phyloP scores from a whole-genome alignment of 306 rosid genomes.

The Myrica gale region DNA sequence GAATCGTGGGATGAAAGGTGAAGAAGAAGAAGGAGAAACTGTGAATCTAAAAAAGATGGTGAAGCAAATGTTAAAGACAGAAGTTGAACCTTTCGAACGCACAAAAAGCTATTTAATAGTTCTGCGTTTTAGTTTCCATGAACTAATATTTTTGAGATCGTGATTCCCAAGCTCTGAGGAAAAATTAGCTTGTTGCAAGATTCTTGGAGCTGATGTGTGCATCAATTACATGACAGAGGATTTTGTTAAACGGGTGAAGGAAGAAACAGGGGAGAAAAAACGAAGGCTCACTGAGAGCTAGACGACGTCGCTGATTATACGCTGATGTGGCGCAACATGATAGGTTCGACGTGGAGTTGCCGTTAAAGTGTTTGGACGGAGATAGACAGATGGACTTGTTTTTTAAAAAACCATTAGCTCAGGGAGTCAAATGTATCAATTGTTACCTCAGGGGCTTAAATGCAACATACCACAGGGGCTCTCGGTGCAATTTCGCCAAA shows the following conservation, averaged over 20 bases:
- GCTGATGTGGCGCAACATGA: no score
- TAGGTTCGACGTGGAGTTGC: no score
- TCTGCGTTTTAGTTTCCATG: background rate
- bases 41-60: background rate
- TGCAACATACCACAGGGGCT: no score
- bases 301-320: no score
- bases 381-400: no score
- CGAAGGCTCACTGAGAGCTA: no score
- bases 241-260: constrained; percentile 80
- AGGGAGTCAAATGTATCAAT: no score
- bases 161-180: constrained; percentile 69
- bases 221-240: constrained; percentile 92
- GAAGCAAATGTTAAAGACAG: background rate
- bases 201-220: constrained; percentile 78
- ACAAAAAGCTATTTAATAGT: no score
- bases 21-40: background rate
- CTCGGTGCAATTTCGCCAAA: no score
- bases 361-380: no score
- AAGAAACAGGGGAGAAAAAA: constrained; percentile 78
- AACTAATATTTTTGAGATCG: constrained; percentile 27
- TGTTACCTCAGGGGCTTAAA: no score
- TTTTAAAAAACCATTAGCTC: no score
- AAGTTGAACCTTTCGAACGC: constrained; percentile 48
- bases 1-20: background rate
- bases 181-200: constrained; percentile 72